Conservation (phyloP, 78 protist genomes). For the Speleostelium caveatum region DNA sequence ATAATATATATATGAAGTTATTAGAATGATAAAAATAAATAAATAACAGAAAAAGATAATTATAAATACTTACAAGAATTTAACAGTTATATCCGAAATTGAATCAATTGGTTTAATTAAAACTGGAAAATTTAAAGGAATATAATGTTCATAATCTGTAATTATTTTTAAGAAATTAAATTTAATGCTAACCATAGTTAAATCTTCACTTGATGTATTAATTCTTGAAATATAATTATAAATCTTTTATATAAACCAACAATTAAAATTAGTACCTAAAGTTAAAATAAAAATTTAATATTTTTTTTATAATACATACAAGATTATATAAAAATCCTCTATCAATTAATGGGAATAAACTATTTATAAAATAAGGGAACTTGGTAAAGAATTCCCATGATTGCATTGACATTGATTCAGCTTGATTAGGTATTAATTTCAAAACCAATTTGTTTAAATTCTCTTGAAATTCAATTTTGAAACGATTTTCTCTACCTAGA, state of each 20-base stretch:
- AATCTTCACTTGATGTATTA: constrained; percentile 26
- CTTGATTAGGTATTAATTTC: constrained; percentile 24
- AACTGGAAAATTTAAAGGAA: constrained; percentile 71
- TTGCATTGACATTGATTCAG: constrained; percentile 41
- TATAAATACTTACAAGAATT: constrained; percentile 55
- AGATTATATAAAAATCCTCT: constrained; percentile 64
- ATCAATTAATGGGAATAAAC: constrained; percentile 70
- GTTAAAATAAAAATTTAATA: too few species aligned
- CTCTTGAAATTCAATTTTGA: constrained; percentile 61
- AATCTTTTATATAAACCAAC: too few species aligned
- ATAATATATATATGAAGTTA: background rate
- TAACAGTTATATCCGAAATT: constrained; percentile 46
- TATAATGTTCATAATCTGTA: constrained; percentile 75
- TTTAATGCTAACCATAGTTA: constrained; percentile 55
- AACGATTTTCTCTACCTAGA: constrained; percentile 66
- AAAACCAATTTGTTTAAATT: constrained; percentile 53
- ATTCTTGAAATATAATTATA: constrained; percentile 49
- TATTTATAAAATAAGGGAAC: constrained; percentile 59
- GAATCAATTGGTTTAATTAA: constrained; percentile 9
- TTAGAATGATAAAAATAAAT: too few species aligned
- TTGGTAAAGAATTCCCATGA: constrained; percentile 72
- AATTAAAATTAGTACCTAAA: too few species aligned
- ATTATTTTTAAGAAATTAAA: constrained; percentile 74
- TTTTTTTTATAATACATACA: too few species aligned
- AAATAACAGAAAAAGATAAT: too few species aligned